These are phyloP conservation scores for Sanghuangporus baumii DNA, from an alignment of 1,284 basidiomycete species.

Conservation along the genomic window DNA sequence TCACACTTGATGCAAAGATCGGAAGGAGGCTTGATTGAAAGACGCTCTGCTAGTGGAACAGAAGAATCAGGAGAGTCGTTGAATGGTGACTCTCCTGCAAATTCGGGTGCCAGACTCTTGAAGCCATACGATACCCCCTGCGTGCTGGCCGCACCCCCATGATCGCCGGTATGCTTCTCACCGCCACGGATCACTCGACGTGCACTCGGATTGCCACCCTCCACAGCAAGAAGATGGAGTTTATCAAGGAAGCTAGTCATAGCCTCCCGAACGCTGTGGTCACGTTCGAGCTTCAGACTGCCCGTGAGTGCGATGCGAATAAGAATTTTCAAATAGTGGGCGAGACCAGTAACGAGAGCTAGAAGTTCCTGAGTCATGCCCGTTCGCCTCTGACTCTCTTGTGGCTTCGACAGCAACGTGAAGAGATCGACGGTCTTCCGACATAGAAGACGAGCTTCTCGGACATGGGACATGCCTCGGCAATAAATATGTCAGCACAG, in stretches of 20 bases:
- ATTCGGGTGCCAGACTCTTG: constrained; percentile 81
- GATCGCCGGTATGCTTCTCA: constrained; percentile 41
- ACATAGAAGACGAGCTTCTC: constrained; percentile 97
- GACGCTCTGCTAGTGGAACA: constrained; percentile 37
- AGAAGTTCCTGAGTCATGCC: constrained; percentile 97
- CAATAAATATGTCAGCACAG: background rate
- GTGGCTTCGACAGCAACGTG: constrained; percentile 93
- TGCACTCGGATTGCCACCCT: constrained; percentile 78
- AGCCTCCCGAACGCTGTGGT: constrained; percentile 76
- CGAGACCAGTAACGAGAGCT: constrained; percentile 96
- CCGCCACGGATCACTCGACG: constrained; percentile 65
- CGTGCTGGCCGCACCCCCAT: constrained; percentile 51
- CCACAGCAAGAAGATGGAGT: constrained; percentile 85
- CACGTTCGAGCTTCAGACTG: constrained; percentile 91
- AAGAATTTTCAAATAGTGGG: constrained; percentile 98
- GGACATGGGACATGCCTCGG: constrained; percentile 93
- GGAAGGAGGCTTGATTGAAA: constrained; percentile 63
- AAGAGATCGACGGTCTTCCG: constrained; percentile 99
- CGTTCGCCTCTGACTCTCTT: constrained; percentile 85
- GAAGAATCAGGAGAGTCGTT: constrained; percentile 36
- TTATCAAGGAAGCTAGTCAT: constrained; percentile 90
- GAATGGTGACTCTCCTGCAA: constrained; percentile 84
- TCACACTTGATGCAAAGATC: constrained; percentile 91
- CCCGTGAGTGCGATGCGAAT: constrained; percentile 97
- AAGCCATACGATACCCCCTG: constrained; percentile 84